These are phyloP conservation scores for Colletotrichum sp. DNA, from an alignment of 2,329 filamentous ascomycete genomes.

Conservation along the genomic window DNA sequence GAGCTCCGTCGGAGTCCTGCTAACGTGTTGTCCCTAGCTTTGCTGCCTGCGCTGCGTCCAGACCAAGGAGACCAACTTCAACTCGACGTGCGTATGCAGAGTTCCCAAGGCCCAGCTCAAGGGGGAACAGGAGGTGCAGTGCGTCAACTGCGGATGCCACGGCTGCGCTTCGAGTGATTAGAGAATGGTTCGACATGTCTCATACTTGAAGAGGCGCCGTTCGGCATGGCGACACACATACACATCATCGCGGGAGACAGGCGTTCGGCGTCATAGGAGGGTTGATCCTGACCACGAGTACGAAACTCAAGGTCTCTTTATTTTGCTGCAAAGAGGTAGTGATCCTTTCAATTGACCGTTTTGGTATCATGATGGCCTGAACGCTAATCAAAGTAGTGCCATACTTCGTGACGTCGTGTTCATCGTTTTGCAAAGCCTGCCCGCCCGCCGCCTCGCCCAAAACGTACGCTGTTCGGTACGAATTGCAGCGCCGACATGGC, in stretches of 20 bases:
- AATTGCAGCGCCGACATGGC: slow-evolving; percentile 77
- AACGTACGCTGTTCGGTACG: slow-evolving; percentile 69
- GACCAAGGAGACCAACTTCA: slow-evolving; percentile 99
- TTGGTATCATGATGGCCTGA: slow-evolving; percentile 31
- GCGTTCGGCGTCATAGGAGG: slow-evolving; percentile 15
- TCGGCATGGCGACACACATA: not conserved
- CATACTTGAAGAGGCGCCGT: not conserved
- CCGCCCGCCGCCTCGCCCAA: slow-evolving; percentile 62
- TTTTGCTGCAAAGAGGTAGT: slow-evolving; percentile 37
- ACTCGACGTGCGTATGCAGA: slow-evolving; percentile 94
- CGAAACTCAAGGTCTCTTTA: not conserved
- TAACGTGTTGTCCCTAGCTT: slow-evolving; percentile 56
- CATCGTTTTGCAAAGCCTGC: slow-evolving; percentile 58
- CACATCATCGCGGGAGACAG: not conserved
- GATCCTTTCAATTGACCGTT: slow-evolving; percentile 36
- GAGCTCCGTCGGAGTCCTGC: not conserved
- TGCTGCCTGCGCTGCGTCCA: slow-evolving; percentile 97
- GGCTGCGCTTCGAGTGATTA: slow-evolving; percentile 89
- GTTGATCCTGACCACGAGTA: not conserved
- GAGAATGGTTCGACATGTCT: not conserved
- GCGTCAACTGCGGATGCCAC: slow-evolving; percentile 92
- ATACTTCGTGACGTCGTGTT: slow-evolving; percentile 18
- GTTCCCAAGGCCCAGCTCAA: slow-evolving; percentile 90
- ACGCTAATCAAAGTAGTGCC: slow-evolving; percentile 23
- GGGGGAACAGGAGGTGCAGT: slow-evolving; percentile 88